These are phyloP conservation scores for Ceratocystis alfenasii DNA, from an alignment of 2,329 filamentous ascomycete species.

Conservation along the genomic window DNA sequence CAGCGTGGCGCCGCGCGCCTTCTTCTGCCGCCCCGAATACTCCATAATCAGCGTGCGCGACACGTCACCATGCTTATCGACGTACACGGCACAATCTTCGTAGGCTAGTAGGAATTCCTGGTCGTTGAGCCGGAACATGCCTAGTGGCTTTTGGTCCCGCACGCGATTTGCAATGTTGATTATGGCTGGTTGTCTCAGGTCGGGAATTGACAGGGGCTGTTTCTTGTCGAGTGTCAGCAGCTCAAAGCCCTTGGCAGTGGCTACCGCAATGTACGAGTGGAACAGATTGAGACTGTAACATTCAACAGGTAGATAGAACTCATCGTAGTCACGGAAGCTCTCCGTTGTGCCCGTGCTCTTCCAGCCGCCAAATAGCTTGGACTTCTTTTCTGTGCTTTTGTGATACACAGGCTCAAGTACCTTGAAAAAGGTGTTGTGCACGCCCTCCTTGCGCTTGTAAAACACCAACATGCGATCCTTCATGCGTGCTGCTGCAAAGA, in stretches of 20 bases:
- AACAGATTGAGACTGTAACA: constrained; percentile 94
- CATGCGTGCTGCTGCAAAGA: constrained; percentile 93
- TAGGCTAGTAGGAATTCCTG: constrained; percentile 89
- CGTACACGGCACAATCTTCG: constrained; percentile 91
- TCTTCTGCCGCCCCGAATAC: constrained; percentile 78
- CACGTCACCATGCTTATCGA: constrained; percentile 96
- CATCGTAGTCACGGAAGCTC: constrained; percentile 95
- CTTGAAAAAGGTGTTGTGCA: constrained; percentile 94
- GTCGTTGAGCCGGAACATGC: constrained; percentile 91
- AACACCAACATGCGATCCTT: constrained; percentile 91
- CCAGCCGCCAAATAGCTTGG: constrained; percentile 47
- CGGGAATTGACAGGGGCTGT: constrained; percentile 84
- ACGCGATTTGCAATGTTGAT: constrained; percentile 77
- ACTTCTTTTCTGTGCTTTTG: constrained; percentile 75
- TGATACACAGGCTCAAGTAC: constrained; percentile 93
- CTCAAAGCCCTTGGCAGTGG: constrained; percentile 85
- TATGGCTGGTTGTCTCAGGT: constrained; percentile 65
- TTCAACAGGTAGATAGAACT: constrained; percentile 95
- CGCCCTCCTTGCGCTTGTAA: constrained; percentile 89
- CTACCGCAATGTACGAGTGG: constrained; percentile 83
- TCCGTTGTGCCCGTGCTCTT: constrained; percentile 50
- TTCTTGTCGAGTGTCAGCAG: constrained; percentile 96
- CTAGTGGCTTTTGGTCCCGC: constrained; percentile 69
- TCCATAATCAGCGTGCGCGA: constrained; percentile 93
- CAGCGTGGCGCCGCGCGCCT: constrained; percentile 72